Evolutionary conservation across 2,329 filamentous ascomycete genomes (phyloP).

Genomic region (Exserohilum turcica): DNA sequence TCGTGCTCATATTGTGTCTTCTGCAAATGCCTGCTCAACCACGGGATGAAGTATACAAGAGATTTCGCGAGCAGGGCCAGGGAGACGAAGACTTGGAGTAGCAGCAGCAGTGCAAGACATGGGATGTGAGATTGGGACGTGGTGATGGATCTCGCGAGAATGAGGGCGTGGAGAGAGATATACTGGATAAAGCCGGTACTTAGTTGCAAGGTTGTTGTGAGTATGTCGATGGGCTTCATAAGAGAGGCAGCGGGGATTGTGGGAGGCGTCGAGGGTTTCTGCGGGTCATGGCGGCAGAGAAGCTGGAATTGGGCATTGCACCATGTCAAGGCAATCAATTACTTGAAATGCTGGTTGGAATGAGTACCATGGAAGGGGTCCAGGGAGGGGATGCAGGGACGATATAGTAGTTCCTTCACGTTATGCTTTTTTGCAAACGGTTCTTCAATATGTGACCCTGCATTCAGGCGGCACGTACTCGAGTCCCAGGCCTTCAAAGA

Average conservation of each 20-base stretch:
- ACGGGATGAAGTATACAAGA: slow-evolving; percentile 3
- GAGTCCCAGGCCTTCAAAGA: slow-evolving; percentile 78
- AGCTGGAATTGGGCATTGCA: no score
- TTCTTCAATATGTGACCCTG: slow-evolving; percentile 51
- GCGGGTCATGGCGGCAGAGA: background rate
- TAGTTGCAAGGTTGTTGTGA: background rate
- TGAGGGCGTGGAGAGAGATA: background rate
- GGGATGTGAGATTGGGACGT: background rate
- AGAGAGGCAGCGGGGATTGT: background rate
- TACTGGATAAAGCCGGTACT: background rate
- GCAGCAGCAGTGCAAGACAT: background rate
- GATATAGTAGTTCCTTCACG: background rate
- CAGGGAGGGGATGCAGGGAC: background rate
- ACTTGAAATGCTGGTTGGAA: slow-evolving; percentile 1
- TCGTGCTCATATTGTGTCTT: background rate
- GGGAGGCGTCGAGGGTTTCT: background rate
- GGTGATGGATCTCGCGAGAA: background rate
- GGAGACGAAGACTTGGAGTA: slow-evolving; percentile 4
- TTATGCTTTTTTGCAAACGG: background rate
- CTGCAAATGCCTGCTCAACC: background rate
- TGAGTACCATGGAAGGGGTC: no score
- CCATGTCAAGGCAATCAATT: no score
- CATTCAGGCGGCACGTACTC: slow-evolving; percentile 51
- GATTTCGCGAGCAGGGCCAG: slow-evolving; percentile 5
- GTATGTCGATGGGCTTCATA: background rate